Percentiles rank a stretch among this genome's conserved stretches.
Conservation (phyloP, 306 rosid species). For the Fragaria vesca region DNA sequence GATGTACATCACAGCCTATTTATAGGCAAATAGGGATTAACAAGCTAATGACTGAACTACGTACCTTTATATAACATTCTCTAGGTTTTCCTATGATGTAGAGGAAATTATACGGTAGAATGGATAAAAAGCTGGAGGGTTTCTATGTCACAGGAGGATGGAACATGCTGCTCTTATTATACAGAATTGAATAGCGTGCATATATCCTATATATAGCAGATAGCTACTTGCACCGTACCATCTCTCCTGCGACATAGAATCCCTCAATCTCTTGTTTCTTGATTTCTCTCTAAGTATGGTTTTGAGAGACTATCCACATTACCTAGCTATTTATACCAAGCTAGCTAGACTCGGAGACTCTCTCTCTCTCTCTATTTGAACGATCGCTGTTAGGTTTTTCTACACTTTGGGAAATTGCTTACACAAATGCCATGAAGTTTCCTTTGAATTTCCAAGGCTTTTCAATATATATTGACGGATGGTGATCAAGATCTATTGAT, state of each 20-base stretch:
- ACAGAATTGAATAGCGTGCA: too few relatives aligned
- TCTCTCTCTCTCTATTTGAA: neutral
- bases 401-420: neutral
- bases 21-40: too few relatives aligned
- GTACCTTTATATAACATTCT: too few relatives aligned
- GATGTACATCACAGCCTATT: too few relatives aligned
- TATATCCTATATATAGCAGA: neutral
- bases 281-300: neutral
- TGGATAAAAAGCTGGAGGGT: neutral
- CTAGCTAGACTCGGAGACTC: neutral
- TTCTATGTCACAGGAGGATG: conserved; percentile 3
- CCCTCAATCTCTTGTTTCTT: conserved; percentile 10
- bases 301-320: neutral
- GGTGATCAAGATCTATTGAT: neutral
- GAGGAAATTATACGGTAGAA: neutral
- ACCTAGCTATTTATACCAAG: neutral
- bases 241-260: conserved; percentile 17
- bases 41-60: too few relatives aligned
- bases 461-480: neutral
- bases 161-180: neutral
- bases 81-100: neutral
- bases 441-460: neutral
- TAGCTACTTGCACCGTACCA: neutral
- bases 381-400: neutral
- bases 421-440: neutral